These are phyloP conservation scores for Amanita pallidorosea DNA, from an alignment of 768 basidiomycete genomes.

Conservation along the genomic window DNA sequence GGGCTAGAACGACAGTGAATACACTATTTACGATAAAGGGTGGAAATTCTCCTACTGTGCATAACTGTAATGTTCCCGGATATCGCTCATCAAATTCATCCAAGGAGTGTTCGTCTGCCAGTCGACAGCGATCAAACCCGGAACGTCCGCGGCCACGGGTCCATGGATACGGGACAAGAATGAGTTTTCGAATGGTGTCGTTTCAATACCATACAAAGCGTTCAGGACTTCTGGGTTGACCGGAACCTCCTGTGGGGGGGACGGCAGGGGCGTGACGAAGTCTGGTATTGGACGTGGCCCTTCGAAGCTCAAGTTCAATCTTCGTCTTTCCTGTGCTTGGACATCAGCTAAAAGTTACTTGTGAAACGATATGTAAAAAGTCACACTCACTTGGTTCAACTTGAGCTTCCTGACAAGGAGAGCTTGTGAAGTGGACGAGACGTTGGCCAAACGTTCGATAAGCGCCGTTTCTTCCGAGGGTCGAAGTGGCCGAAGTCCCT, in stretches of 20 bases:
- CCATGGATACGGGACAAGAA: conserved; percentile 59
- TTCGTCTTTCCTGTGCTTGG: conserved; percentile 19
- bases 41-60: conserved; percentile 39
- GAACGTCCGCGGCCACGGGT: conserved; percentile 16
- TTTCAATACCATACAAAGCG: conserved; percentile 42
- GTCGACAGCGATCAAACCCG: conserved; percentile 45
- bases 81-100: conserved; percentile 67
- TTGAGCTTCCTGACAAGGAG: conserved; percentile 35
- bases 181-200: conserved; percentile 55
- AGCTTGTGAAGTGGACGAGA: conserved; percentile 17
- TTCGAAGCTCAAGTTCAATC: conserved; percentile 11
- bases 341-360: conserved; percentile 1
- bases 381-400: conserved; percentile 25
- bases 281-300: conserved; percentile 12
- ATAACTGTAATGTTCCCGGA: conserved; percentile 52
- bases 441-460: background rate
- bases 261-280: conserved; percentile 24
- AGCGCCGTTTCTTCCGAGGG: background rate
- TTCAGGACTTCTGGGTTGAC: conserved; percentile 30
- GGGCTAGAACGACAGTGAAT: conserved; percentile 30
- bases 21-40: background rate
- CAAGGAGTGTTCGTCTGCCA: conserved; percentile 67
- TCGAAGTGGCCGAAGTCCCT: background rate
- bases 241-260: conserved; percentile 14
- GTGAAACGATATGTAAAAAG: background rate